Evolutionary conservation across 139 green algal genomes (phyloP), one percentile per base, ranked within the genome.

Genomic region (Chlamydomonas schloesseri): DNA sequence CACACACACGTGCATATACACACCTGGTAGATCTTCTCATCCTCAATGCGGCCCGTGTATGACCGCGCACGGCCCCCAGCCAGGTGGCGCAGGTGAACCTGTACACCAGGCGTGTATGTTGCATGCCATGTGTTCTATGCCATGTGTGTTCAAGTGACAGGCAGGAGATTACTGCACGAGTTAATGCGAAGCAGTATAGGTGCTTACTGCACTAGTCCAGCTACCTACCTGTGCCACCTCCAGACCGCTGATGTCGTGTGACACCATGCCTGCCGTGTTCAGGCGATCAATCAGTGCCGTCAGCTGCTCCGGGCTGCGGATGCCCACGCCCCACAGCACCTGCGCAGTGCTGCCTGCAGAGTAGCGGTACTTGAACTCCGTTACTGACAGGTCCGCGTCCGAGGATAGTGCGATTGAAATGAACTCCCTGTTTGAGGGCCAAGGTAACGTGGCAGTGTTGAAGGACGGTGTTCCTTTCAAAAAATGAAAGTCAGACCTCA

Each of bases 351-450:
- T 50, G 26, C 89, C 93, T 8, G 93, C 93, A 71, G 91, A 93
- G 83, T 94, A 97, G 86, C 93, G 92, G 93, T 99, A 99, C 93
- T 99, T 99, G 92, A 99, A 98, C 93, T 99, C 97, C 5, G 97
- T 98, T 50, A 99, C 87, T 26, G 62, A 87, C 47, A 95, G 68
- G 64, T 81, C 65, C 4, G 55, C 24, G 68, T 80, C 74, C 33
- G 26, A 65, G 65, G 82, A 71, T 14, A 87, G n/a, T 0, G 79
- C 79, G 23, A 20, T 76, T 3, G 21, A 20, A 46, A 85, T 85
- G 79, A 85, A 85, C 65, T 85, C 79, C 64, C 79, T 85, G 34
- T 50, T 8, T 13, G 42, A 50, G 42, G 8, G 42, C 20, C 60
- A 67, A 29, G 60, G 2, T 15, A 13, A n/a, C n/a, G n/a, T n/a